Evolutionary conservation across 2,329 filamentous ascomycete genomes (phyloP).

Genomic region (Verticillium albo-atrum): DNA sequence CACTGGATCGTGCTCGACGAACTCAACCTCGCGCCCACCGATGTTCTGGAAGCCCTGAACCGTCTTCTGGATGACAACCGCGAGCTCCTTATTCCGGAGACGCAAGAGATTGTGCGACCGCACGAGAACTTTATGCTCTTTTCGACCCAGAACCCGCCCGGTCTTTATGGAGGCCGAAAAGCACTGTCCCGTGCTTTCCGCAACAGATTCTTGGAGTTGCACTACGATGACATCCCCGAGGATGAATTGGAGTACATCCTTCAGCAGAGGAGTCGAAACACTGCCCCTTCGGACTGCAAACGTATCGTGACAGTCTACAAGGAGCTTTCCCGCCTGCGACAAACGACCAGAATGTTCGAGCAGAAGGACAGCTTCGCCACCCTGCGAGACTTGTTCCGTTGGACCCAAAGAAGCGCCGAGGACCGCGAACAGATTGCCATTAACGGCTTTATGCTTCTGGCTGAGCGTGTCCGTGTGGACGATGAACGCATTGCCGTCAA

Average conservation of each 20-base stretch:
- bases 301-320: conserved; percentile 92
- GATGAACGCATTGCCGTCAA: conserved; percentile 85
- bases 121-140: conserved; percentile 97
- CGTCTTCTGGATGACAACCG: conserved; percentile 93
- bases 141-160: conserved; percentile 94
- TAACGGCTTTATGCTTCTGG: conserved; percentile 95
- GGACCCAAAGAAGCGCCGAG: conserved; percentile 82
- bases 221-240: conserved; percentile 97
- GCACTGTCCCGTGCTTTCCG: conserved; percentile 90
- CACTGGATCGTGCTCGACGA: conserved; percentile 99
- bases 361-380: conserved; percentile 98
- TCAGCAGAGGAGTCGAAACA: conserved; percentile 77
- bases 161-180: conserved; percentile 92
- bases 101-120: conserved; percentile 86
- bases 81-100: conserved; percentile 93
- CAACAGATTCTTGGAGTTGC: conserved; percentile 93
- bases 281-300: conserved; percentile 85
- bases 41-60: conserved; percentile 94
- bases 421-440: conserved; percentile 82
- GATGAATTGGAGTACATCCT: conserved; percentile 89
- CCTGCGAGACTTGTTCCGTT: conserved; percentile 89
- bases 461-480: conserved; percentile 86
- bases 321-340: conserved; percentile 82
- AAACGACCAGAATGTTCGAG: conserved; percentile 89
- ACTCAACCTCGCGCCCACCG: conserved; percentile 91